Percentiles rank a stretch among this genome's conserved stretches.
Conservation (phyloP, 2,329 filamentous ascomycete species). For the Penicillium sp. region DNA sequence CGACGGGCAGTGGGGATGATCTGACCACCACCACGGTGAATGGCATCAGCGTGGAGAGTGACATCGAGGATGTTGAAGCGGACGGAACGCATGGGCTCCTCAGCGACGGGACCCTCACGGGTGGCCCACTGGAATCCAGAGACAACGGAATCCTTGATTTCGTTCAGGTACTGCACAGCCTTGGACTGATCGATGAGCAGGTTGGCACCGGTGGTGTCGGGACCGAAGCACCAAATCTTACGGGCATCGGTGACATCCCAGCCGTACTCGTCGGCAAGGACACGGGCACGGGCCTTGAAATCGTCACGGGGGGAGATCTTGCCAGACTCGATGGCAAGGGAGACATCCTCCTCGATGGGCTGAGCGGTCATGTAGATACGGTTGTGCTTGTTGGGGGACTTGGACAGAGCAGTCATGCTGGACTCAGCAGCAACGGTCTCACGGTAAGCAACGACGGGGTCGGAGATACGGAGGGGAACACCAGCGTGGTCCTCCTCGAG, state of each 20-base stretch:
- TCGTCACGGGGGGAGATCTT: slow-evolving; percentile 95
- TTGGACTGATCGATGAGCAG: slow-evolving; percentile 99
- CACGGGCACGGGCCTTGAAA: slow-evolving; percentile 96
- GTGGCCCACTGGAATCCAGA: slow-evolving; percentile 99
- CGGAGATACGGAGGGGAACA: slow-evolving; percentile 96
- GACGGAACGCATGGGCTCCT: slow-evolving; percentile 96
- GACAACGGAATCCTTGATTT: slow-evolving; percentile 99
- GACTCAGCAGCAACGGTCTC: slow-evolving; percentile 86
- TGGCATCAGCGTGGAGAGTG: slow-evolving; percentile 98
- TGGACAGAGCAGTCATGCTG: slow-evolving; percentile 95
- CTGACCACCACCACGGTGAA: slow-evolving; percentile 99
- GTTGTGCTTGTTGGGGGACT: slow-evolving; percentile 99
- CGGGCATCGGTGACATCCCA: slow-evolving; percentile 99
- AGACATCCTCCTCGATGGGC: slow-evolving; percentile 89
- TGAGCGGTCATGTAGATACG: slow-evolving; percentile 95
- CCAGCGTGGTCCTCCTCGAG: slow-evolving; percentile 98
- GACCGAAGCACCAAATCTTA: slow-evolving; percentile 99
- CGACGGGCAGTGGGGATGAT: slow-evolving; percentile 97
- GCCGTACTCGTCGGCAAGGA: slow-evolving; percentile 93
- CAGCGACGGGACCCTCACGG: slow-evolving; percentile 93
- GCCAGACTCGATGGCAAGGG: slow-evolving; percentile 84
- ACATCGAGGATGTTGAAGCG: slow-evolving; percentile 99
- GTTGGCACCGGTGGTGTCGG: slow-evolving; percentile 97
- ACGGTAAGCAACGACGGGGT: slow-evolving; percentile 98
- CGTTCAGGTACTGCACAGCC: slow-evolving; percentile 99